Evolutionary conservation across 441 rosid species (phyloP), one percentile per base, ranked within the genome.

Genomic region (Jatropha multifida): DNA sequence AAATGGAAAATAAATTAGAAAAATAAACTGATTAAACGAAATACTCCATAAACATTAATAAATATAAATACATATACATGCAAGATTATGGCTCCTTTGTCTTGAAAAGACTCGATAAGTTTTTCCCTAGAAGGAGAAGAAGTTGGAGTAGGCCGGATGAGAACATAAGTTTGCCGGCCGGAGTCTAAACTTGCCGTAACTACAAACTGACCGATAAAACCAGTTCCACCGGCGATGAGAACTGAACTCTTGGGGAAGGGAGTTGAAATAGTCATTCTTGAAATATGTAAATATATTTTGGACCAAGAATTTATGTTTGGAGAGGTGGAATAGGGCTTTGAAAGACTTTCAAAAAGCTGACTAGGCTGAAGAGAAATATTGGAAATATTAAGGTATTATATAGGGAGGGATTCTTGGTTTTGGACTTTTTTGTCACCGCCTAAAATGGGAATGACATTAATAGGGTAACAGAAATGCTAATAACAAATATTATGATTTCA

Each of bases 161-260:
- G 85, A 64, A 81, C 59, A 69, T 79, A 81, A 23, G 86, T 85
- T 27, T 75, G 73, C 42, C 81, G 77, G 15, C 84, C 85, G 32
- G 80, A 66, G 37, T 73, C 79, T 3, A 86, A 76, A 78, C 87
- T 74, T 1, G 87, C 84, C 17, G 72, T 64, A 0, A 83, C 80
- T 26, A 86, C 52, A 44, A 76, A 82, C 14, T 60, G 80, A 26
- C 89, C 89, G 6, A 86, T 83, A 23, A 83, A 80, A 32, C 89
- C 89, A 10, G 81, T 80, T 1, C 87, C 77, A 32, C 89, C 89
- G 70, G 70, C 77, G 18, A 90, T 49, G 55, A 90, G 88, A 70
- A 88, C 89, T 9, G 86, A 70, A 58, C 86, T 76, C 37, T 65
- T 74, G 46, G 59, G 14, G 7, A 32, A 48, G 13, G 85, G 37